These are phyloP conservation scores for Entomortierella parvispora DNA, from an alignment of 192 early-diverging fungal genomes.

Conservation along the genomic window DNA sequence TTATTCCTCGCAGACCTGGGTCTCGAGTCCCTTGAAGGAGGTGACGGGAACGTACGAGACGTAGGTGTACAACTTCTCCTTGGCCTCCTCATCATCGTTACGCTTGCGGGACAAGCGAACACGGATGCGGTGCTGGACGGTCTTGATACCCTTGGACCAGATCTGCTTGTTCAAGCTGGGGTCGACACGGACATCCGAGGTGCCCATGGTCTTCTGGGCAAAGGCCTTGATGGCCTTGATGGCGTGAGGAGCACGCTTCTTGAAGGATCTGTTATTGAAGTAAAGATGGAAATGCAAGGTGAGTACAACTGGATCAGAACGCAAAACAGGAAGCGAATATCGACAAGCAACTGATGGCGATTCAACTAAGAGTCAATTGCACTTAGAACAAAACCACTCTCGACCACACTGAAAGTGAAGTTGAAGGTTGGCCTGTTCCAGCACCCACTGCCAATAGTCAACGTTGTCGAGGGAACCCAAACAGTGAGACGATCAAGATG, in stretches of 20 bases:
- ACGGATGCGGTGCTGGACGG: conserved; percentile 94
- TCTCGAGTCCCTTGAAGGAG: conserved; percentile 91
- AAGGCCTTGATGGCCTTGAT: conserved; percentile 94
- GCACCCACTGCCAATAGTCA: too few relatives aligned
- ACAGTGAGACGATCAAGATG: too few relatives aligned
- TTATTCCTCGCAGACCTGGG: conserved; percentile 72
- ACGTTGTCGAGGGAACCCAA: too few relatives aligned
- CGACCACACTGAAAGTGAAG: too few relatives aligned
- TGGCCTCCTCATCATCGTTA: conserved; percentile 96
- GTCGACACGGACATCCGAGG: conserved; percentile 96
- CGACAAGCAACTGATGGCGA: too few relatives aligned
- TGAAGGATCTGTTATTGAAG: conserved; percentile 78
- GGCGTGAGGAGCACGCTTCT: conserved; percentile 96
- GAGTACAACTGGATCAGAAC: not conserved
- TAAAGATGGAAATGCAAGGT: not conserved
- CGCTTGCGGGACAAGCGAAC: conserved; percentile 94
- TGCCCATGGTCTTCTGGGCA: conserved; percentile 94
- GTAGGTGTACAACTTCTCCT: conserved; percentile 97
- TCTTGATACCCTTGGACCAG: conserved; percentile 95
- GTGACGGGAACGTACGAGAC: conserved; percentile 89
- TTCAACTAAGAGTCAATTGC: too few relatives aligned
- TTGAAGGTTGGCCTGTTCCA: too few relatives aligned
- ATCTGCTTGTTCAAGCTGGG: conserved; percentile 94
- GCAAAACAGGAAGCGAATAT: too few relatives aligned
- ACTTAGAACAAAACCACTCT: too few relatives aligned